Conservation (phyloP, 2,329 filamentous ascomycete species). For the Chrysoporthe deuterocubensis region DNA sequence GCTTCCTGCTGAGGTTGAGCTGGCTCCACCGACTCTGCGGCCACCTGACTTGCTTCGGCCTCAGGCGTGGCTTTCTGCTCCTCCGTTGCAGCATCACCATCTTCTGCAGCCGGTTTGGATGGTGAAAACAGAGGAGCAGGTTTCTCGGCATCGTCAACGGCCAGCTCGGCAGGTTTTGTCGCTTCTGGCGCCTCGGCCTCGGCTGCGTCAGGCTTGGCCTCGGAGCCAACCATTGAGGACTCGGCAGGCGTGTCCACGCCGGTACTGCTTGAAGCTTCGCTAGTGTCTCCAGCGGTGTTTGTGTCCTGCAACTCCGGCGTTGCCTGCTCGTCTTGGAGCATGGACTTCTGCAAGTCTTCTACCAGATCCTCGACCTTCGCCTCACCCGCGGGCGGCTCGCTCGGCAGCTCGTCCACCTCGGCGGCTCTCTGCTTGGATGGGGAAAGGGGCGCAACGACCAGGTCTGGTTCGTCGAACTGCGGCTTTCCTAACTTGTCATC, state of each 20-base stretch:
- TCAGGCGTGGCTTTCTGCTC: slow-evolving; percentile 9
- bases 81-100: slow-evolving; percentile 17
- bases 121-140: slow-evolving; percentile 64
- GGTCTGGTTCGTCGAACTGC: slow-evolving; percentile 58
- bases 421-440: slow-evolving; percentile 48
- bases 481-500: slow-evolving; percentile 58
- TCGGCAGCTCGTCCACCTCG: slow-evolving; percentile 15
- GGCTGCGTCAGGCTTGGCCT: slow-evolving; percentile 22
- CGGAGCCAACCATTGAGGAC: slow-evolving; percentile 24
- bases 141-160: slow-evolving; percentile 57
- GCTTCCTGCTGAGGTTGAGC: slow-evolving; percentile 28
- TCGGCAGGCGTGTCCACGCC: slow-evolving; percentile 22
- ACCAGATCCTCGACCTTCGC: slow-evolving; percentile 31
- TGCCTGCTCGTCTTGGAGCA: slow-evolving; percentile 21
- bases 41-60: slow-evolving; percentile 7
- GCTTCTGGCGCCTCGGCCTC: slow-evolving; percentile 25
- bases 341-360: slow-evolving; percentile 29
- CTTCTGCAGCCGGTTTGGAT: slow-evolving; percentile 8
- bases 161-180: slow-evolving; percentile 29
- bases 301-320: slow-evolving; percentile 22
- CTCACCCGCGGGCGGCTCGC: slow-evolving; percentile 11
- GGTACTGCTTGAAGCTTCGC: slow-evolving; percentile 19
- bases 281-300: slow-evolving; percentile 12
- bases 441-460: slow-evolving; percentile 62
- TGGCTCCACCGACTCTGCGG: slow-evolving; percentile 20